phyloP scores from a whole-genome alignment of 768 basidiomycete species.

The Russula vinacea region DNA sequence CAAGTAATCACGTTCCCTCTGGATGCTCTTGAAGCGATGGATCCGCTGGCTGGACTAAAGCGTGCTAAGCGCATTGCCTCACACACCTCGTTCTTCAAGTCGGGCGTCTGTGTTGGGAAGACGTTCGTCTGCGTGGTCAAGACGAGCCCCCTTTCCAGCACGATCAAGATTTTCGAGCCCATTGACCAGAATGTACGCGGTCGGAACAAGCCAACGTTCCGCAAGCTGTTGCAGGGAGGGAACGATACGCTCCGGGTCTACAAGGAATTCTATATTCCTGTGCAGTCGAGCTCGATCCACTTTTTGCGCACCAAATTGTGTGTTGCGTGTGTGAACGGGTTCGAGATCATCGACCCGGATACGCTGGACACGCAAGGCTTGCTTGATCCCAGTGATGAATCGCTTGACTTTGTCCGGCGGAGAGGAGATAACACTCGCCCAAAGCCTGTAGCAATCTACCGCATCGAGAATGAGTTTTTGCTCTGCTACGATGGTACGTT shows the following conservation, averaged over 20 bases:
- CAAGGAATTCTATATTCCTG: slow-evolving; percentile 99
- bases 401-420: slow-evolving; percentile 90
- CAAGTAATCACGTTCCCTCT: slow-evolving; percentile 95
- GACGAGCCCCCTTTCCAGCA: slow-evolving; percentile 89
- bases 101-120: slow-evolving; percentile 85
- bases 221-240: slow-evolving; percentile 88
- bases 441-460: slow-evolving; percentile 92
- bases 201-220: slow-evolving; percentile 85
- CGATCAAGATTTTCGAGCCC: slow-evolving; percentile 96
- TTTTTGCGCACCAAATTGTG: slow-evolving; percentile 97
- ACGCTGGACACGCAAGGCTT: slow-evolving; percentile 95
- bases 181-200: slow-evolving; percentile 85
- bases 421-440: slow-evolving; percentile 78
- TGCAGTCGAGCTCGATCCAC: slow-evolving; percentile 94
- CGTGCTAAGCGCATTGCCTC: slow-evolving; percentile 93
- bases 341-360: slow-evolving; percentile 97
- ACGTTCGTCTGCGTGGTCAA: slow-evolving; percentile 97
- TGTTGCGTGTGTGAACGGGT: slow-evolving; percentile 94
- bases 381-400: slow-evolving; percentile 87
- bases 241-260: slow-evolving; percentile 92
- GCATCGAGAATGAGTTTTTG: slow-evolving; percentile 94
- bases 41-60: slow-evolving; percentile 87
- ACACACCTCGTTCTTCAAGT: slow-evolving; percentile 97
- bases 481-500: slow-evolving; percentile 92
- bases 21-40: slow-evolving; percentile 85